A percentile compares a stretch with the other conserved stretches of the same genome.
phyloP scores from a whole-genome alignment of 2,329 filamentous ascomycete species.

The Curvularia verruculosa region DNA sequence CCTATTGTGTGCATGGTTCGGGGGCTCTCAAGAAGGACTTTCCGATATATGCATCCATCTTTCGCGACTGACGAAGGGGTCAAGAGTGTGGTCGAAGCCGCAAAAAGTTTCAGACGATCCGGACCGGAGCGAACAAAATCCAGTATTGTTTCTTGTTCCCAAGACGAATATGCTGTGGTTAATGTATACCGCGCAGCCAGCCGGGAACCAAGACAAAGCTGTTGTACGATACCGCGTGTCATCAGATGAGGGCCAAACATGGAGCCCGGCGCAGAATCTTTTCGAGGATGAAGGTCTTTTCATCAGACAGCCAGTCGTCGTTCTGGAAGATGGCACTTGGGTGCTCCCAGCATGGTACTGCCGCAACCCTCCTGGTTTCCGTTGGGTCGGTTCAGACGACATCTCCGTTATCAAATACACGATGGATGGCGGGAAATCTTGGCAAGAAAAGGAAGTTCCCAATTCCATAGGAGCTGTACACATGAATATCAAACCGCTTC shows the following conservation, averaged over 20 bases:
- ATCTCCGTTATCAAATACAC: neutral
- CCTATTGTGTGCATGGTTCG: neutral
- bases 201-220: neutral
- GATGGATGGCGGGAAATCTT: neutral
- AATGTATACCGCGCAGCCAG: neutral
- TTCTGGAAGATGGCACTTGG: neutral
- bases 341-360: conserved; percentile 1
- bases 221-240: neutral
- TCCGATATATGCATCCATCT: neutral
- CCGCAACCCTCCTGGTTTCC: neutral
- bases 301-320: neutral
- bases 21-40: neutral
- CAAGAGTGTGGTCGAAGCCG: neutral
- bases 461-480: neutral
- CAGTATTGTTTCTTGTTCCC: neutral
- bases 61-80: neutral
- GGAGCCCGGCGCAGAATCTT: neutral
- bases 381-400: neutral
- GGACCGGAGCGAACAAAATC: neutral
- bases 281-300: neutral
- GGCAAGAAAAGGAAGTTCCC: neutral
- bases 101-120: neutral
- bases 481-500: neutral
- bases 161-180: neutral
- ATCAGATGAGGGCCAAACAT: neutral